Percentiles rank a stretch among this genome's conserved stretches.
phyloP scores from a whole-genome alignment of 2,329 filamentous ascomycete genomes.

The Elsinoe fawcettii region DNA sequence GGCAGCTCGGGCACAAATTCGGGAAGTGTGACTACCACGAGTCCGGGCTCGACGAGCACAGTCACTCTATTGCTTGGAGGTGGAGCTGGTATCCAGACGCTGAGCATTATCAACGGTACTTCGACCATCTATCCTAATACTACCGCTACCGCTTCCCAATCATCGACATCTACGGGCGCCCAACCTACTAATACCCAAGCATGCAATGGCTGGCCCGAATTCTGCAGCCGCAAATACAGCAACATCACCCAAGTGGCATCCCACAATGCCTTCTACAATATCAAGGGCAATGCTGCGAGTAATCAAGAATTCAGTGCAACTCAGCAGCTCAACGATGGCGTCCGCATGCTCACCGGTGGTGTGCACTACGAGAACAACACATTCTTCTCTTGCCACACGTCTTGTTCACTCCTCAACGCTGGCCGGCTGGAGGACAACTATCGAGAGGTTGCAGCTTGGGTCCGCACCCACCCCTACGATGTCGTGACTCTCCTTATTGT shows the following conservation, averaged over 20 bases:
- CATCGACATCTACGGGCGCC: slow-evolving; percentile 24
- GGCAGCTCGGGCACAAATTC: not conserved
- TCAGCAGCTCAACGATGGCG: slow-evolving; percentile 68
- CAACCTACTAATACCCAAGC: slow-evolving; percentile 62
- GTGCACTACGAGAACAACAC: slow-evolving; percentile 49
- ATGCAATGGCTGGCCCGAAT: slow-evolving; percentile 66
- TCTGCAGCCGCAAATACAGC: slow-evolving; percentile 68
- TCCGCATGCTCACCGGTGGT: slow-evolving; percentile 51
- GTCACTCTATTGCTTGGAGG: slow-evolving; percentile 17
- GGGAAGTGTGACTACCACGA: slow-evolving; percentile 18
- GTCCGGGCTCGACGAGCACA: slow-evolving; percentile 17
- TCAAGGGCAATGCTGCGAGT: slow-evolving; percentile 60
- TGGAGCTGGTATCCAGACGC: slow-evolving; percentile 15
- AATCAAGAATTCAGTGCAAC: slow-evolving; percentile 65
- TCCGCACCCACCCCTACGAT: slow-evolving; percentile 70
- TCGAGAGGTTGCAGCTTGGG: slow-evolving; percentile 61
- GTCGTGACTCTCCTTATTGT: slow-evolving; percentile 80
- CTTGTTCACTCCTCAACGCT: slow-evolving; percentile 71
- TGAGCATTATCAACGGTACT: slow-evolving; percentile 19
- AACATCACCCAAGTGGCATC: slow-evolving; percentile 72
- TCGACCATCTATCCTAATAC: slow-evolving; percentile 36
- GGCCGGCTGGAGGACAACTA: slow-evolving; percentile 73
- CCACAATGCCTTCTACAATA: slow-evolving; percentile 75
- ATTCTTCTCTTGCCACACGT: slow-evolving; percentile 76
- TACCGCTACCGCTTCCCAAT: slow-evolving; percentile 34